Evolutionary conservation across 495 filamentous ascomycete genomes (phyloP), one percentile per base, ranked within the genome.

Genomic region (Talaromyces adpressus): DNA sequence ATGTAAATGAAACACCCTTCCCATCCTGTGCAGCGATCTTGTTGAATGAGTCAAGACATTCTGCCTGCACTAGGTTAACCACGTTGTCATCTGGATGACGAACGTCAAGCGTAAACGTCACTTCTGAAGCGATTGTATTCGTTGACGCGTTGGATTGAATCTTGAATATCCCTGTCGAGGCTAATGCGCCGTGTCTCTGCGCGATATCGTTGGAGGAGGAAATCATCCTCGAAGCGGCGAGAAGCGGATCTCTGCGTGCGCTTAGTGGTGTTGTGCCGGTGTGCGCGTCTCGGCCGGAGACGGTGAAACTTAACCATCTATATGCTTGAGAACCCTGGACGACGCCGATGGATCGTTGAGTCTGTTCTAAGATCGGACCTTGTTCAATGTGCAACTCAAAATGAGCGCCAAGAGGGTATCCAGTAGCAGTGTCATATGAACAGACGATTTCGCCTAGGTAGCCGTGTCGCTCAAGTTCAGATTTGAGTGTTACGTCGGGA

Each of bases 311-410:
- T 71, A 83, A 85, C 90, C 90, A 92, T 57, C 82, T 83, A 69
- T 88, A 91, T 27, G 79, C 78, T 64, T 80, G 78, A 7, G 89
- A 89, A 36, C 88, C 90, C 23, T 82, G 81, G 22, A 92, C 90
- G 6, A 91, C 82, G 7, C 89, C 90, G 25, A 92, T 82, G 41
- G 85, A 85, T 66, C 86, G 79, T 20, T 77, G 73, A 23, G 83
- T 79, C 2, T 77, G 73, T 59, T 91, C 83, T 2, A 93, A 80
- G 47, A 88, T 84, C 16, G 89, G 89, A 0, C 89, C 89, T 73
- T 93, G 90, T 68, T 93, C 90, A 61, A 93, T 92, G 67, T 93
- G 90, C 4, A 92, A 76, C 69, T 94, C 90, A 72, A 93, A 93
- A 70, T 92, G 89, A 1, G 90, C 90, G 18, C 84, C 91, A 77